Base-by-base conservation (phyloP, 208 protist genomes). In the Crithidia thermophila region DNA sequence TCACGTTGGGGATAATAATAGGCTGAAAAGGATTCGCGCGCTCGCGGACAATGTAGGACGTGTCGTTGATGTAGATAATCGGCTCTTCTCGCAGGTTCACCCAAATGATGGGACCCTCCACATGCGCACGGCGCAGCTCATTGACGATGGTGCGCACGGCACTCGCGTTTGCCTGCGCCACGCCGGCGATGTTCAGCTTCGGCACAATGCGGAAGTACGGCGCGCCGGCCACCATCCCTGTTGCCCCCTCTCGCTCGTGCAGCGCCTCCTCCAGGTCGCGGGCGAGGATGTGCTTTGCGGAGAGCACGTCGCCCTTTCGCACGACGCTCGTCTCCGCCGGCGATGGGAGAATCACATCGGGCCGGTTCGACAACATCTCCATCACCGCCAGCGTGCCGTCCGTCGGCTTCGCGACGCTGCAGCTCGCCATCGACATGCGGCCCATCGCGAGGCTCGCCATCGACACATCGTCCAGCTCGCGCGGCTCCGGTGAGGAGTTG, bases 11-110 rank as follows among this genome's bases (percentile, higher is more conserved):
- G 40, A 95, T 94, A 61, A 93, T 92, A 57, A 94, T 81, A 10
- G 90, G 90, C 40, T 67, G 77, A 31, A 89, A 78, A 3, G 90
- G 90, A 27, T 93, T 84, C 4, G 75, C 75, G 5, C 90, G 90
- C 63, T 90, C 78, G 3, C 90, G 90, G 9, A 95, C 87, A 69
- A 95, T 92, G 77, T 94, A 82, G 34, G 90, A 80, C 30, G 58
- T 75, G 77, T 93, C 86, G 73, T 93, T 93, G 66, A 95, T 85
- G 77, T 95, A 95, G 50, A 95, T 75, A 3, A 95, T 70, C 45
- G 90, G 90, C 67, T 95, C 87, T 58, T 95, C 90, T 3, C 90
- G 87, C 52, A 95, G 82, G 64, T 95, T 95, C 27, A 95, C 87
- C 87, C 90, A 95, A 28, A 94, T 74, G 47, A 95, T 67, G 11